These are phyloP conservation scores for Sordariomycetes sp. DNA, from an alignment of 2,329 filamentous ascomycete species.

Conservation along the genomic window DNA sequence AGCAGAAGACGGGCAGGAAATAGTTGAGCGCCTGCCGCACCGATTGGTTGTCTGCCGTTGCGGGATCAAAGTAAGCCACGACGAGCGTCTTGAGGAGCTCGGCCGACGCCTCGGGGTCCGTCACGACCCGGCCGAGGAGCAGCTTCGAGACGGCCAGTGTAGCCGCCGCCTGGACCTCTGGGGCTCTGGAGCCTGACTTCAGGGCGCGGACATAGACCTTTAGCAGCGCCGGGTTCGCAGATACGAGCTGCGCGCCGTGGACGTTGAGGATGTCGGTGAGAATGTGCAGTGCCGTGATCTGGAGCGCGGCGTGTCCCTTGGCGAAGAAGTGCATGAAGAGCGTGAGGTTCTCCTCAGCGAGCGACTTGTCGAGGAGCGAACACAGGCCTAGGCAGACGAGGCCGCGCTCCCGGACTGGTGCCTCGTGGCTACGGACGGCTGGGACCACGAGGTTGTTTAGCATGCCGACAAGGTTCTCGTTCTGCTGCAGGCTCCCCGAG, in stretches of 20 bases:
- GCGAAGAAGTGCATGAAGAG: slow-evolving; percentile 94
- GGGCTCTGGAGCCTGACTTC: slow-evolving; percentile 53
- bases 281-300: slow-evolving; percentile 83
- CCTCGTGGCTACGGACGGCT: slow-evolving; percentile 84
- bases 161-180: slow-evolving; percentile 68
- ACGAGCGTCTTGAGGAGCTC: slow-evolving; percentile 78
- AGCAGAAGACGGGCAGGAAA: slow-evolving; percentile 90
- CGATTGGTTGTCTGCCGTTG: slow-evolving; percentile 65
- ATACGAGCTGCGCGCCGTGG: slow-evolving; percentile 67
- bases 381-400: slow-evolving; percentile 83
- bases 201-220: slow-evolving; percentile 81
- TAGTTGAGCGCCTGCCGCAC: slow-evolving; percentile 82
- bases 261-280: slow-evolving; percentile 87
- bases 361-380: slow-evolving; percentile 77
- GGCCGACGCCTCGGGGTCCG: slow-evolving; percentile 49
- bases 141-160: slow-evolving; percentile 77
- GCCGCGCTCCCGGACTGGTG: slow-evolving; percentile 81
- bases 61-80: slow-evolving; percentile 79
- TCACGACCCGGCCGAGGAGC: slow-evolving; percentile 67
- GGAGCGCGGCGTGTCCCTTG: slow-evolving; percentile 80
- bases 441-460: slow-evolving; percentile 94
- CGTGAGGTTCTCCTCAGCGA: slow-evolving; percentile 82
- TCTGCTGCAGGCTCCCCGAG: slow-evolving; percentile 73
- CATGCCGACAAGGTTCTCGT: slow-evolving; percentile 90
- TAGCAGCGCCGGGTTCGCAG: slow-evolving; percentile 53